A percentile compares a stretch with the other conserved stretches of the same genome.
These are phyloP conservation scores for Cutaneotrichosporon dermatis DNA, from an alignment of 1,284 basidiomycete species.

Conservation along the genomic window DNA sequence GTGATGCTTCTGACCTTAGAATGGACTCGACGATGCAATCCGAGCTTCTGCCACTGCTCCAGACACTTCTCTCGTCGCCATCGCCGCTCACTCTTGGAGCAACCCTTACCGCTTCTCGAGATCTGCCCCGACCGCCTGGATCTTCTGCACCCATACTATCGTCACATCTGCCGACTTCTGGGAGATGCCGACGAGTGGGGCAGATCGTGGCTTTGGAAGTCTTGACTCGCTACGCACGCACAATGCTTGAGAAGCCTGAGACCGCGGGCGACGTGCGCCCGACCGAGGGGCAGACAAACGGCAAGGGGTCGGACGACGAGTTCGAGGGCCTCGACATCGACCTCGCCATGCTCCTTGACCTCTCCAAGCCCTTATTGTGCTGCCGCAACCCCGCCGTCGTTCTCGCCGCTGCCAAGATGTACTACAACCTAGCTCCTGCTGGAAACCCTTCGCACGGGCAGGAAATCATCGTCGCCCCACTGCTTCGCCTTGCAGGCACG, in stretches of 20 bases:
- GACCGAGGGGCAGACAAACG: not conserved
- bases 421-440: conserved; percentile 67
- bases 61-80: conserved; percentile 70
- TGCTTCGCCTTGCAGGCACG: conserved; percentile 47
- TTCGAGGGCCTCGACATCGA: conserved; percentile 64
- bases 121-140: conserved; percentile 80
- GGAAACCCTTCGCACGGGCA: conserved; percentile 35
- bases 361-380: conserved; percentile 69
- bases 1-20: conserved; percentile 49
- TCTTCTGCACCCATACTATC: conserved; percentile 81
- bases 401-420: conserved; percentile 63
- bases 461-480: conserved; percentile 35
- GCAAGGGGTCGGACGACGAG: conserved; percentile 31
- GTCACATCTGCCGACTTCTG: conserved; percentile 75
- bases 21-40: conserved; percentile 69
- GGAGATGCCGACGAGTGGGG: conserved; percentile 94
- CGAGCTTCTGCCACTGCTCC: conserved; percentile 68
- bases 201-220: conserved; percentile 77
- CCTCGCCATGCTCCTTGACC: conserved; percentile 68
- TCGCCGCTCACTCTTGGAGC: conserved; percentile 85
- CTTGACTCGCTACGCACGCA: conserved; percentile 73
- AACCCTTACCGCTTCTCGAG: conserved; percentile 75
- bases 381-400: conserved; percentile 83
- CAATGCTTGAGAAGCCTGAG: conserved; percentile 73
- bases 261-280: conserved; percentile 10